Evolutionary conservation across 2,329 filamentous ascomycete genomes (phyloP).

Genomic region (Arthrobotrys megalospora): DNA sequence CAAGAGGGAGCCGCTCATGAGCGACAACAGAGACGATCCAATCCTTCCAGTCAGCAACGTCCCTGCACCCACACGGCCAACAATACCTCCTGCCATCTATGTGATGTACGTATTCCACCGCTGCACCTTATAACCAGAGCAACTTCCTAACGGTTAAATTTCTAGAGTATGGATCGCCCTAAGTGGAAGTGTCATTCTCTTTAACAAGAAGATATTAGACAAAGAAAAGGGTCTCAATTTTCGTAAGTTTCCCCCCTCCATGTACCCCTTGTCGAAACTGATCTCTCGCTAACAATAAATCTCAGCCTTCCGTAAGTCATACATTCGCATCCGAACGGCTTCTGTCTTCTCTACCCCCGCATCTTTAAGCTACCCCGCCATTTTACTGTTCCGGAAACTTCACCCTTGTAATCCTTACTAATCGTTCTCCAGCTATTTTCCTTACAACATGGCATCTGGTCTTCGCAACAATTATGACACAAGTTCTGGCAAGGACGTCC

Average conservation of each 20-base stretch:
- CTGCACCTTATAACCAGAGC: conserved; percentile 5
- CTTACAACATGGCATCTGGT: conserved; percentile 95
- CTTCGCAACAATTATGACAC: conserved; percentile 95
- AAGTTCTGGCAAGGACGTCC: conserved; percentile 91
- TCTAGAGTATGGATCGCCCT: conserved; percentile 89
- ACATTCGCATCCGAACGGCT: neutral
- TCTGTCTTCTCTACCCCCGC: neutral
- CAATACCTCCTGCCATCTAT: conserved; percentile 87
- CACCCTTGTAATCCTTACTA: neutral
- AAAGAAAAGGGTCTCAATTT: conserved; percentile 77
- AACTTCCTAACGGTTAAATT: conserved; percentile 44
- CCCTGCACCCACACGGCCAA: conserved; percentile 75
- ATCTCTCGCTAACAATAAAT: conserved; percentile 64
- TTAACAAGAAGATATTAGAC: conserved; percentile 99
- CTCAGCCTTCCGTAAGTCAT: conserved; percentile 70
- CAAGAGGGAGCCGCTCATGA: conserved; percentile 48
- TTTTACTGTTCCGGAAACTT: neutral
- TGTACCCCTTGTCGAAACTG: neutral
- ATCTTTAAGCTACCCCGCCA: conserved; percentile 11
- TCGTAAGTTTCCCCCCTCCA: conserved; percentile 72
- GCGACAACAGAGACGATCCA: conserved; percentile 44
- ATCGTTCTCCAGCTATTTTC: conserved; percentile 70
- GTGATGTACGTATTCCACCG: conserved; percentile 73
- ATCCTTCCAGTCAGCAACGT: conserved; percentile 52
- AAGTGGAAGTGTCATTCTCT: conserved; percentile 94